These are phyloP conservation scores for Mycena pura DNA, from an alignment of 768 basidiomycete genomes.

Conservation along the genomic window DNA sequence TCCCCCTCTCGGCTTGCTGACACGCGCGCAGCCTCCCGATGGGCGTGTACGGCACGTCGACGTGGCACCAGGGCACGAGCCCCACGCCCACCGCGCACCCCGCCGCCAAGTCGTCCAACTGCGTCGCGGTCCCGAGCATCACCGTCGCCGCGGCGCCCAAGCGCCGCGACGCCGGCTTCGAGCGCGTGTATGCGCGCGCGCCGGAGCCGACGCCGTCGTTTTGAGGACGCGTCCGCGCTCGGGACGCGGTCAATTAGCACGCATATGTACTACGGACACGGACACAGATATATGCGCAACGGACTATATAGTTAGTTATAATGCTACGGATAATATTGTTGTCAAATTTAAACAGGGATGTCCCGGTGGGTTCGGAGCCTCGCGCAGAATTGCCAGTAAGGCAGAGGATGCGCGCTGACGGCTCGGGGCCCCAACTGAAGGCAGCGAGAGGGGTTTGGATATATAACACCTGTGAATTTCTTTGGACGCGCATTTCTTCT, in stretches of 20 bases:
- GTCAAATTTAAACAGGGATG: too few relatives aligned
- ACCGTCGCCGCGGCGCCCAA: conserved; percentile 19
- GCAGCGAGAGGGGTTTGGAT: too few relatives aligned
- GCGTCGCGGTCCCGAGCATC: conserved; percentile 36
- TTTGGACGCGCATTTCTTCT: too few relatives aligned
- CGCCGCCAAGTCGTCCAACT: conserved; percentile 68
- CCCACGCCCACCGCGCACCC: conserved; percentile 64
- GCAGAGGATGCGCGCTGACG: too few relatives aligned
- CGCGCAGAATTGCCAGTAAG: too few relatives aligned
- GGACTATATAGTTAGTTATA: too few relatives aligned
- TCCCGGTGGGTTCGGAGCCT: too few relatives aligned
- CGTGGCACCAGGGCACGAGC: conserved; percentile 67
- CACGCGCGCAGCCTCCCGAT: conserved; percentile 51
- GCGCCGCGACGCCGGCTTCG: conserved; percentile 6
- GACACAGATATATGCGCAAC: too few relatives aligned
- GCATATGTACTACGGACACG: not conserved
- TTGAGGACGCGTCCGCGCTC: too few relatives aligned
- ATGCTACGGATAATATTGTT: too few relatives aligned
- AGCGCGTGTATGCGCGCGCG: conserved; percentile 11
- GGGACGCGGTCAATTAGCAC: not conserved
- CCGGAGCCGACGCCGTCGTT: conserved; percentile 22
- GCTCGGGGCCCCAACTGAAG: too few relatives aligned
- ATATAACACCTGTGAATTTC: too few relatives aligned
- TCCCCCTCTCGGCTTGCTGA: not conserved
- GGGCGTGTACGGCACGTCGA: conserved; percentile 77